Percentiles rank a stretch among this genome's conserved stretches.
Conservation (phyloP, 139 green algal species). For the Dunaliella sp. region DNA sequence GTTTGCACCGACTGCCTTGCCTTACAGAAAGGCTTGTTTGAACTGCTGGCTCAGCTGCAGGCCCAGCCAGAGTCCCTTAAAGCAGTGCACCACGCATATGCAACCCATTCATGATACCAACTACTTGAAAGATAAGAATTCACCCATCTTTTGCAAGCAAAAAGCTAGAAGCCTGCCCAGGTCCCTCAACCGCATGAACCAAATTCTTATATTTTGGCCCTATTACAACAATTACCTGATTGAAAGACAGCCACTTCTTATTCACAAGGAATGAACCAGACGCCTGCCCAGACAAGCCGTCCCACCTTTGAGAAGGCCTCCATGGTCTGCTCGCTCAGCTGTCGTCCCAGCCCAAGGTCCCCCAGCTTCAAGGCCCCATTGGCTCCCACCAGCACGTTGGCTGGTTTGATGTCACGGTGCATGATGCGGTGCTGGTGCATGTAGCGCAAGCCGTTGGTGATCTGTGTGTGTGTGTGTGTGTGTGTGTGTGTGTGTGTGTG, state of each 20-base stretch:
- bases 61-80: not conserved
- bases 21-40: not conserved
- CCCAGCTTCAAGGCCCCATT: slow-evolving; percentile 60
- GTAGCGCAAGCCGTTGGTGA: slow-evolving; percentile 51
- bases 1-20: too few relatives aligned
- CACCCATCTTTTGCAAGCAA: too few relatives aligned
- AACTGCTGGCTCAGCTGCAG: too few relatives aligned
- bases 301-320: slow-evolving; percentile 53
- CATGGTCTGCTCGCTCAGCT: slow-evolving; percentile 54
- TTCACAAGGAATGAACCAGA: too few relatives aligned
- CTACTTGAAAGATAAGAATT: too few relatives aligned
- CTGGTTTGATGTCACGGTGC: slow-evolving; percentile 65
- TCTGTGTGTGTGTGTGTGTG: slow-evolving; percentile 29
- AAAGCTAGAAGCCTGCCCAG: not conserved
- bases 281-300: too few relatives aligned
- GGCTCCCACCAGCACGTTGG: slow-evolving; percentile 49
- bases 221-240: too few relatives aligned
- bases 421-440: slow-evolving; percentile 62
- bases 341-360: slow-evolving; percentile 52
- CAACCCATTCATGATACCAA: too few relatives aligned
- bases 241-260: too few relatives aligned
- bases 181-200: not conserved
- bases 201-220: too few relatives aligned
- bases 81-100: not conserved
- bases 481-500: too few relatives aligned